Percentiles rank a stretch among this genome's conserved stretches.
Conservation (phyloP, 495 filamentous ascomycete species). For the Emericellopsis terricola region DNA sequence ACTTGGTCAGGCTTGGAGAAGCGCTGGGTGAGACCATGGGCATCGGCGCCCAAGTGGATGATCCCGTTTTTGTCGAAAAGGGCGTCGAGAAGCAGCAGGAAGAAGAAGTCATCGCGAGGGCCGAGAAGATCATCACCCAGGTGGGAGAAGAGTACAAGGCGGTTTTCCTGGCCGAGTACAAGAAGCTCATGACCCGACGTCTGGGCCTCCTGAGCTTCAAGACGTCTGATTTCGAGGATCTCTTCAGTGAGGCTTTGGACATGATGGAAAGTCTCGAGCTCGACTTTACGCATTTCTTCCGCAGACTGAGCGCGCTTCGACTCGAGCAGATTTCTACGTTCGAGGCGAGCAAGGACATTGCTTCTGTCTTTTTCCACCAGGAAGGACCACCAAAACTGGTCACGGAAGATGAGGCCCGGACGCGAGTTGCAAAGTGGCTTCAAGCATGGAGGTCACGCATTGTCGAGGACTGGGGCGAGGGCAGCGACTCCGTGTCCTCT, state of each 20-base stretch:
- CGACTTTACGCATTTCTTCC: slow-evolving; percentile 88
- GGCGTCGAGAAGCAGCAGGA: slow-evolving; percentile 53
- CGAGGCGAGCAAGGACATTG: slow-evolving; percentile 34
- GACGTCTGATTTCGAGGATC: slow-evolving; percentile 52
- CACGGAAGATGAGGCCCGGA: slow-evolving; percentile 41
- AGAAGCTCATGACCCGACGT: slow-evolving; percentile 55
- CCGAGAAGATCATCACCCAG: slow-evolving; percentile 61
- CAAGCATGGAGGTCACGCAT: slow-evolving; percentile 48
- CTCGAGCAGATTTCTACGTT: slow-evolving; percentile 41
- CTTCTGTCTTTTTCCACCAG: slow-evolving; percentile 50
- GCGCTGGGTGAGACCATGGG: slow-evolving; percentile 80
- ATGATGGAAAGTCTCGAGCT: slow-evolving; percentile 59
- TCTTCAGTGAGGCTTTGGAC: slow-evolving; percentile 71
- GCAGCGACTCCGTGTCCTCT: slow-evolving; percentile 10
- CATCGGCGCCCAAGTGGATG: slow-evolving; percentile 47
- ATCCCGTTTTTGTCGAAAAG: slow-evolving; percentile 44
- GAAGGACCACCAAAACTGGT: slow-evolving; percentile 38
- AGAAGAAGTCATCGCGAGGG: slow-evolving; percentile 52
- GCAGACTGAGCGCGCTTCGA: slow-evolving; percentile 43
- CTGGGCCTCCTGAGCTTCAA: slow-evolving; percentile 52
- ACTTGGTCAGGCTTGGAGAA: slow-evolving; percentile 82
- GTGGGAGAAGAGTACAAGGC: slow-evolving; percentile 71
- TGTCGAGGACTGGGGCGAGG: slow-evolving; percentile 46
- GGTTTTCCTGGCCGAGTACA: slow-evolving; percentile 76
- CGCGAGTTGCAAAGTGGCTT: slow-evolving; percentile 58